A percentile compares a stretch with the other conserved stretches of the same genome.
phyloP scores from a whole-genome alignment of 345 rosid species.

The Hypericum perforatum region DNA sequence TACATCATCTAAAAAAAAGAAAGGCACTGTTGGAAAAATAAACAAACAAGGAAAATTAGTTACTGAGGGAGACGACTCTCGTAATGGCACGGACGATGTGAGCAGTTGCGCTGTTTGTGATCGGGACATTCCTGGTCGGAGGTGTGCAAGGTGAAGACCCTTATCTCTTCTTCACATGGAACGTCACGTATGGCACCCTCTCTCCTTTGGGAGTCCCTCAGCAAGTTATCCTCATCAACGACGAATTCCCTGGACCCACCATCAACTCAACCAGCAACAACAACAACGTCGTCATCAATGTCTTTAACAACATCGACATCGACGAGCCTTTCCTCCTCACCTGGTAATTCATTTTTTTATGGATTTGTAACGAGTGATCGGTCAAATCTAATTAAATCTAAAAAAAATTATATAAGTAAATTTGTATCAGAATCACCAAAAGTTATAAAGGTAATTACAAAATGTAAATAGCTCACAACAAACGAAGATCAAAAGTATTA shows the following conservation, averaged over 20 bases:
- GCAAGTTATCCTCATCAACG: background rate
- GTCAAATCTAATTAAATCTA: too few species aligned
- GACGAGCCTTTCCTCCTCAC: conserved; percentile 1
- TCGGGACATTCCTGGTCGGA: background rate
- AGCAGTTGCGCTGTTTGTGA: background rate
- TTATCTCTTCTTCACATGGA: conserved; percentile 5
- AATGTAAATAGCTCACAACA: too few species aligned
- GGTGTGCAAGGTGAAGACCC: background rate
- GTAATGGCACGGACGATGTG: background rate
- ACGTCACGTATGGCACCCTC: background rate
- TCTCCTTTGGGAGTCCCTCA: background rate
- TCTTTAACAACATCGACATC: conserved; percentile 1
- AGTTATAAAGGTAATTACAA: too few species aligned
- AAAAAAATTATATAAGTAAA: too few species aligned
- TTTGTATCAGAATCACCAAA: too few species aligned
- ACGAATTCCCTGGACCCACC: conserved; percentile 1
- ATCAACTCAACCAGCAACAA: conserved; percentile 5
- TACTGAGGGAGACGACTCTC: background rate
- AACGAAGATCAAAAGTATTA: too few species aligned
- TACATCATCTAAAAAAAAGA: too few species aligned
- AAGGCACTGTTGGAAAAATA: background rate
- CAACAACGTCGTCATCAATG: background rate
- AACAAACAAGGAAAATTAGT: background rate
- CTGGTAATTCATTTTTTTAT: background rate
- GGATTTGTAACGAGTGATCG: too few species aligned